Evolutionary conservation across 805 yeast genomes (phyloP), one percentile per base, ranked within the genome.

Genomic region (Candida awuae): DNA sequence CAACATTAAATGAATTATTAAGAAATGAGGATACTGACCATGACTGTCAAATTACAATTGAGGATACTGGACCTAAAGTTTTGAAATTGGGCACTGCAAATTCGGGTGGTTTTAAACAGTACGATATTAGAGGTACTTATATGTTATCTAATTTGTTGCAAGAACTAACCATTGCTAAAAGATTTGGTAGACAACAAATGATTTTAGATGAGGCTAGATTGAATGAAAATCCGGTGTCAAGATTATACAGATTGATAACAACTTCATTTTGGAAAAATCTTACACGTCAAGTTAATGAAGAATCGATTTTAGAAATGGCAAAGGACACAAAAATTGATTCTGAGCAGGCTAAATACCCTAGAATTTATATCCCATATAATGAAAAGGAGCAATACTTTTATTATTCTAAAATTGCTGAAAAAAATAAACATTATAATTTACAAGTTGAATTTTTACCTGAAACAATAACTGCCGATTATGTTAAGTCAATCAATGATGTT

Each of bases 81-180:
- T 63, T 84, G 43, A 72, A 74, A 49, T 65, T 84, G 12, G 92
- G 92, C 8, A 85, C 97, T 2, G 85, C 80, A 27, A 83, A 84
- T 54, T 85, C 95, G 4, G 75, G 78, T 51, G 97, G 96, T 1
- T 84, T 62, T 62, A 78, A 75, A 28, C 79, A 74, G 49, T 72
- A 73, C 39, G 84, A 80, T 44, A 70, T 87, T 40, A 65, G 94
- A 43, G 97, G 97, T 3, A 87, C 95, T 0, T 87, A 87, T 54
- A 83, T 83, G 88, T 63, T 87, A 35, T 80, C 92, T 0, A 88
- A 88, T 58, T 61, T 88, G 29, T 67, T 87, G 40, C 96, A 87
- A 62, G 97, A 87, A 59, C 67, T 87, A 47, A 85, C 95, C 1
- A 77, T 86, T 44, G 96, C 96, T 12, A 76, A 83, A 54, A 66